Base-by-base conservation (phyloP, 768 basidiomycete species). In the button mushroom (Agaricus bisporus) region DNA sequence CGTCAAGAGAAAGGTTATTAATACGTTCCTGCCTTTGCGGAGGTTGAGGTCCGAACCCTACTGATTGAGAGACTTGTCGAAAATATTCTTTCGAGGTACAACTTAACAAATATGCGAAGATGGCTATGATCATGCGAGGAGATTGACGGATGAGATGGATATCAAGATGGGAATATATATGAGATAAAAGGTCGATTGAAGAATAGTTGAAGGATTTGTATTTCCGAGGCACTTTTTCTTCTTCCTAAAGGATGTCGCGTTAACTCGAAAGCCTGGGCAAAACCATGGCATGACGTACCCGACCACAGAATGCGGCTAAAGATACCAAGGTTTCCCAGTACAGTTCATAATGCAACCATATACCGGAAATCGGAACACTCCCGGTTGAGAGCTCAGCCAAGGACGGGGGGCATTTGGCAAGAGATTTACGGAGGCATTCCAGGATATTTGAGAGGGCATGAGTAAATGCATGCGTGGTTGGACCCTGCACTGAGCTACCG, bases 81-180 rank as follows among this genome's bases (percentile, higher is more conserved):
- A 91, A 70, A 57, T 87, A 90, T 49, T 81, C 80, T 20, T 71
- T 73, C 0, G 88, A 90, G 0, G 82, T 72, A 36, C 70, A 69
- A 0, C 84, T 80, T 37, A 92, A 69, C n/a, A 90, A 75, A 58
- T 80, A 86, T 0, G 88, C 86, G 41, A 88, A 68, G 8, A 78
- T 71, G 1, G 85, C 82, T 17, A 65, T 73, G 51, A 86, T 69
- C 14, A 62, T 59, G 3, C 62, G 68, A 0, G 75, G 64, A 1
- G 88, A 82, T 44, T 75, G 76, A 1, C 71, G 73, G 43, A 81
- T 78, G 20, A 87, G 58, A 54, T 85, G 82, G 1, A 56, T 60
- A 37, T 77, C 65, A 4, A 91, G 70, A 41, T 78, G 75, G 8
- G 73, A 60, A 62, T 89, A 89, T 53, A 91, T 73, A 28, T 68